Evolutionary conservation across 768 basidiomycete species (phyloP).

Genomic region (Boletus edulis): DNA sequence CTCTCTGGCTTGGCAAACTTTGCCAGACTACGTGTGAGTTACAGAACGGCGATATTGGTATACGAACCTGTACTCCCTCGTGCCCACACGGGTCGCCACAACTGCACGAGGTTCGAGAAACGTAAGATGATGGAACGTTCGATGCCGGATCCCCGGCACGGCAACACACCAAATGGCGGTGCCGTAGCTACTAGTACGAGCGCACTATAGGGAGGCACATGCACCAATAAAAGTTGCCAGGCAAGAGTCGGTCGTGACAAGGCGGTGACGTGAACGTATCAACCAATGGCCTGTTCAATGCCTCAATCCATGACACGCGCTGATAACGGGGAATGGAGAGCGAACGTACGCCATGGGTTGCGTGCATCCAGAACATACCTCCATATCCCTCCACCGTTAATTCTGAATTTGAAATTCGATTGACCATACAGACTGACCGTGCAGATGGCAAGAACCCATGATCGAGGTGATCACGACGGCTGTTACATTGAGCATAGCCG

Average conservation of each 20-base stretch:
- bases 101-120: constrained; percentile 4
- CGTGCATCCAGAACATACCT: neutral
- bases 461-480: neutral
- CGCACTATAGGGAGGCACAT: neutral
- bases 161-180: neutral
- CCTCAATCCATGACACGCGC: neutral
- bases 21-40: neutral
- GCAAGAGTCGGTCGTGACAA: neutral
- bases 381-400: neutral
- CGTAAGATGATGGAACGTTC: neutral
- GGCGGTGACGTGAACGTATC: neutral
- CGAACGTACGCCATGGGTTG: neutral
- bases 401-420: constrained; percentile 9
- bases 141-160: neutral
- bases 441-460: neutral
- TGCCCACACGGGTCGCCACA: neutral
- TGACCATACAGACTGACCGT: neutral
- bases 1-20: neutral
- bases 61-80: neutral
- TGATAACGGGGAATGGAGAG: neutral
- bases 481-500: constrained; percentile 19
- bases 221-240: neutral
- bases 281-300: neutral
- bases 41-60: neutral
- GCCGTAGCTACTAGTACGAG: neutral